Evolutionary conservation across 768 basidiomycete genomes (phyloP).

Genomic region (Tulasnella sp.): DNA sequence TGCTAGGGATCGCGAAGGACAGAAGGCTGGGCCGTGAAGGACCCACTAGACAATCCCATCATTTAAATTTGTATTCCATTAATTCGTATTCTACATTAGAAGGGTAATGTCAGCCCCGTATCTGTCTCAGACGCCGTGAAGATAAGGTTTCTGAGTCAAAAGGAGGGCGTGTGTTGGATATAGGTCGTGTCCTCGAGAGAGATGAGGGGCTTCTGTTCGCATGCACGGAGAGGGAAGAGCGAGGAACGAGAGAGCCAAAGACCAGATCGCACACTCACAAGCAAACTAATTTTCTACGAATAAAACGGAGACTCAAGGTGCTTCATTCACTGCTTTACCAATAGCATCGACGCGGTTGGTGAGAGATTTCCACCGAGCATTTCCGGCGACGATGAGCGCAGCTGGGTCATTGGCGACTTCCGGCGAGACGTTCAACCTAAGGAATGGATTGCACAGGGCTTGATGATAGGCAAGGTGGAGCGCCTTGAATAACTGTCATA

Average conservation of each 20-base stretch:
- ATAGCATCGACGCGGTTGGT: conserved; percentile 71
- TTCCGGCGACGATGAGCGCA: conserved; percentile 49
- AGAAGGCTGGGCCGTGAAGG: conserved; percentile 30
- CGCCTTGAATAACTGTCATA: conserved; percentile 73
- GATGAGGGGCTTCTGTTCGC: conserved; percentile 25
- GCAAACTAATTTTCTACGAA: conserved; percentile 27
- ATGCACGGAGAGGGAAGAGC: conserved; percentile 22
- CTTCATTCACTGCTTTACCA: conserved; percentile 52
- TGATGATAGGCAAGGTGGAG: conserved; percentile 83
- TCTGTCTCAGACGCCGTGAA: conserved; percentile 78
- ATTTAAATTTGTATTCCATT: background rate
- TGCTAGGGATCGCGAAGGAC: conserved; percentile 46
- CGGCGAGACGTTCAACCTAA: conserved; percentile 53
- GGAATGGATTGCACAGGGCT: conserved; percentile 81
- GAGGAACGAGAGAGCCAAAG: conserved; percentile 30
- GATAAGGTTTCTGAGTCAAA: conserved; percentile 74
- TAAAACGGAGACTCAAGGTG: conserved; percentile 28
- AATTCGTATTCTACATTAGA: background rate
- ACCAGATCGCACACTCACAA: conserved; percentile 30
- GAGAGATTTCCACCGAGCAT: conserved; percentile 59
- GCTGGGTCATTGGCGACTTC: conserved; percentile 50
- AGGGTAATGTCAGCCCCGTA: conserved; percentile 63
- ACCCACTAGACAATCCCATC: background rate
- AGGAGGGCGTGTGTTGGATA: conserved; percentile 48
- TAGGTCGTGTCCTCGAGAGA: background rate